Evolutionary conservation across 2,329 filamentous ascomycete species (phyloP), one percentile per base, ranked within the genome.

Genomic region (Onygenales sp.): DNA sequence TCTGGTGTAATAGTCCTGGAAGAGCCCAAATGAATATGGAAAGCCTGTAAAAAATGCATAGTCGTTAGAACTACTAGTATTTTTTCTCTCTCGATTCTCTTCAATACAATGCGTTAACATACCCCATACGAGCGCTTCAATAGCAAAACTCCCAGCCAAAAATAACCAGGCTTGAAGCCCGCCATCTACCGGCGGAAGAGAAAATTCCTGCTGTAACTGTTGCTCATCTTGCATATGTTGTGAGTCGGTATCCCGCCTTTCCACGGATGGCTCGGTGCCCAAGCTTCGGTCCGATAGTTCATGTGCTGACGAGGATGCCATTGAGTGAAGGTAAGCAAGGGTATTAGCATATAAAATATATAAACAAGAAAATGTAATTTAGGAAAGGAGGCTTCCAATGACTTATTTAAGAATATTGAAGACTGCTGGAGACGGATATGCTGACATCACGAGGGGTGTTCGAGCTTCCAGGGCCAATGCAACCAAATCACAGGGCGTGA

Each of bases 1-100:
- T 1, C 72, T 77, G 37, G 74, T 77, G 64, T 88, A 88, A 65
- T 86, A 85, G 50, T 84, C 77, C 59, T 87, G 83, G 61, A 88
- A 87, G 27, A 88, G 76, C 43, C 85, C 85, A 63, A 84, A 88
- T 0, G 82, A 77, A 53, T 83, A 83, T 0, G 83, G 80, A 53
- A 87, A 86, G 2, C 84, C 83, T 86, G 42, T 9, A 21, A 39
- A 46, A 13, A 6, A 14, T 36, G 34, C 11, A 40, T 40, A 27
- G 21, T 27, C 21, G 21, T 27, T 27, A 27, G 21, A 27, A 27
- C 21, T 27, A 27, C 21, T 27, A 27, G 3, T 40, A 14, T 40
- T 14, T 40, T 6, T 40, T 40, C 14, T 14, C 14, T 40, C 6
- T 40, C 11, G 14, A 14, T 14, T 40, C 11, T 14, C 6, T 11